phyloP scores from a whole-genome alignment of 352 stramenopile species.

The Paralagenidium karlingii region DNA sequence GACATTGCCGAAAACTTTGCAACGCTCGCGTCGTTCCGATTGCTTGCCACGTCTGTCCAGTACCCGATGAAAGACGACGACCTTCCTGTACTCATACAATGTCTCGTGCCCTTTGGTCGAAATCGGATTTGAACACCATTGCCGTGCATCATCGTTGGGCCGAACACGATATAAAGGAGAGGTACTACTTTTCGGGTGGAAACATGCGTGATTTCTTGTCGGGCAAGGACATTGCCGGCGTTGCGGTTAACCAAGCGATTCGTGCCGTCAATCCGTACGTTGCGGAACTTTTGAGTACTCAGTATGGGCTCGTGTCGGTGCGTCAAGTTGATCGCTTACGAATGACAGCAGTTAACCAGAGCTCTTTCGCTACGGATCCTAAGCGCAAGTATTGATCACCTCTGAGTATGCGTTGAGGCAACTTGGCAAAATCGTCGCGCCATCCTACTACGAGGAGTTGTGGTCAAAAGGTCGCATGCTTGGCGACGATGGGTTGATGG shows the following conservation, averaged over 20 bases:
- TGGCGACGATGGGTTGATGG: slow-evolving; percentile 12
- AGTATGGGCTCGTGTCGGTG: no score
- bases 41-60: slow-evolving; percentile 10
- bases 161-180: slow-evolving; percentile 8
- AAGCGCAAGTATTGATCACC: slow-evolving; percentile 11
- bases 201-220: slow-evolving; percentile 12
- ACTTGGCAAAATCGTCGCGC: slow-evolving; percentile 7
- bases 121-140: slow-evolving; percentile 11
- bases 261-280: no score
- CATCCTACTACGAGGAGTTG: slow-evolving; percentile 13
- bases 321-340: no score
- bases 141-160: slow-evolving; percentile 6
- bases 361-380: no score
- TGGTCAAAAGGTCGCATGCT: slow-evolving; percentile 10
- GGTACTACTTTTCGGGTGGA: slow-evolving; percentile 12
- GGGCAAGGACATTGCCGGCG: neutral
- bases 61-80: slow-evolving; percentile 10
- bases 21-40: slow-evolving; percentile 6
- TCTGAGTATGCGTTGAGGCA: slow-evolving; percentile 11
- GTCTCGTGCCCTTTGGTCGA: slow-evolving; percentile 13
- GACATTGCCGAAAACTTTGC: slow-evolving; percentile 5
- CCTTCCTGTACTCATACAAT: slow-evolving; percentile 6
- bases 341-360: no score
- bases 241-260: slow-evolving; percentile 6
- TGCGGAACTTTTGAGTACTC: no score